Percentiles rank a stretch among this genome's conserved stretches.
Conservation (phyloP, 805 yeast species). For the Lachancea lanzarotensis region DNA sequence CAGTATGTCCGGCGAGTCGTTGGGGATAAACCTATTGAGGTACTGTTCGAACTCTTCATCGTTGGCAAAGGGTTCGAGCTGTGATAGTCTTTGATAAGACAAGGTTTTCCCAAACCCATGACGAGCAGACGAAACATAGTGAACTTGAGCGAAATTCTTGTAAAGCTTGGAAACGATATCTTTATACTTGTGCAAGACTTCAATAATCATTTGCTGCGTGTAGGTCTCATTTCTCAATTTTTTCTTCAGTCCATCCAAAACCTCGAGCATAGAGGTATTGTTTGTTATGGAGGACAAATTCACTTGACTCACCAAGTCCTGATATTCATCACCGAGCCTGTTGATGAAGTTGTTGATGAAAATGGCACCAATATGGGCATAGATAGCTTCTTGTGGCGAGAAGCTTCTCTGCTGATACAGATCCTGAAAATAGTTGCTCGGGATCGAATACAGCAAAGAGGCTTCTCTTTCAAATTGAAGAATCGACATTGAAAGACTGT, state of each 20-base stretch:
- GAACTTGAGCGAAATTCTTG: conserved; percentile 86
- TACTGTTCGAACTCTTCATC: conserved; percentile 69
- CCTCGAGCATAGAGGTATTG: conserved; percentile 59
- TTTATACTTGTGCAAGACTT: conserved; percentile 62
- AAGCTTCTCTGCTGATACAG: conserved; percentile 67
- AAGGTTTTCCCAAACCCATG: conserved; percentile 65
- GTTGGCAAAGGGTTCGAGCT: conserved; percentile 63
- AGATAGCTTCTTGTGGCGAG: conserved; percentile 89
- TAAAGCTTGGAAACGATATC: conserved; percentile 75
- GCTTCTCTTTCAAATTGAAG: conserved; percentile 92
- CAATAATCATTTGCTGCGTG: conserved; percentile 76
- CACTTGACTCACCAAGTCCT: conserved; percentile 56
- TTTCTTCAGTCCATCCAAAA: conserved; percentile 72
- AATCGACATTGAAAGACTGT: conserved; percentile 56
- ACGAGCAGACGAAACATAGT: conserved; percentile 51
- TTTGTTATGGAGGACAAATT: conserved; percentile 38
- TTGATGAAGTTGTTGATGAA: conserved; percentile 93
- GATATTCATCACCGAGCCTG: conserved; percentile 87
- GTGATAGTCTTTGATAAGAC: conserved; percentile 79
- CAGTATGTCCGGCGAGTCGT: conserved; percentile 68
- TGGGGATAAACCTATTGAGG: conserved; percentile 60
- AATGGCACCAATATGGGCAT: conserved; percentile 88
- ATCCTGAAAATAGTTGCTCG: conserved; percentile 72
- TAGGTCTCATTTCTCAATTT: conserved; percentile 90
- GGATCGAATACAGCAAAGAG: conserved; percentile 83